phyloP scores from a whole-genome alignment of 2,329 filamentous ascomycete genomes.

The Alternaria sp. region DNA sequence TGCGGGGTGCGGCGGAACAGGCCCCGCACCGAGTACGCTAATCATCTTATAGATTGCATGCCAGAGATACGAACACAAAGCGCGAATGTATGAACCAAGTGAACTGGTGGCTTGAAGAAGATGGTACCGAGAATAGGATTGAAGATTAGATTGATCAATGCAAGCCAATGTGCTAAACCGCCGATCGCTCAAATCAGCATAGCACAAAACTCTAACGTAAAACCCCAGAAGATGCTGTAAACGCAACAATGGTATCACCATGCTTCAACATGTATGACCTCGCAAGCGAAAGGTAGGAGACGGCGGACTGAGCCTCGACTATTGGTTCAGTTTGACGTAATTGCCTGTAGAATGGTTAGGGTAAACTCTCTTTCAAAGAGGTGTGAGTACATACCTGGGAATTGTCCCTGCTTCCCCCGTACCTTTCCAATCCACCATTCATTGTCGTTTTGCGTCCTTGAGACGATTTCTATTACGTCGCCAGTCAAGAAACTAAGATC shows the following conservation, averaged over 20 bases:
- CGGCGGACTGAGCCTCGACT: constrained; percentile 7
- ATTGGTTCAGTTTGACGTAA: constrained; percentile 53
- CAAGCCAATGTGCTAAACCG: constrained; percentile 5
- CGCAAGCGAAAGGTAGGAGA: constrained; percentile 5
- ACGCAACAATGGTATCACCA: constrained; percentile 1
- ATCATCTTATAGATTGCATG: not conserved
- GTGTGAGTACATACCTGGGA: constrained; percentile 75
- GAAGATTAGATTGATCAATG: constrained; percentile 2
- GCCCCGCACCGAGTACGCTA: constrained; percentile 1
- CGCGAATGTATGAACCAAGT: too few species aligned
- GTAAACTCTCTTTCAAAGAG: not conserved
- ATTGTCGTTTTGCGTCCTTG: constrained; percentile 86
- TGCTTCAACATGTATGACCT: constrained; percentile 23
- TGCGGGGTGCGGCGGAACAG: constrained; percentile 24
- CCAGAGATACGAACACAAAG: not conserved
- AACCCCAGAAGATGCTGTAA: constrained; percentile 7
- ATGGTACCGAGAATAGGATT: not conserved
- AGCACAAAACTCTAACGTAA: constrained; percentile 7
- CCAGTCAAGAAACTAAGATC: constrained; percentile 90
- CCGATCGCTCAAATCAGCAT: constrained; percentile 2
- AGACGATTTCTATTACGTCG: constrained; percentile 88
- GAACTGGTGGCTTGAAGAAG: not conserved
- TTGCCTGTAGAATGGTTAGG: constrained; percentile 50
- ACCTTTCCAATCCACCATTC: constrained; percentile 96
- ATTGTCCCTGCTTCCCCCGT: constrained; percentile 84